Evolutionary conservation across 2,329 filamentous ascomycete genomes (phyloP).

Genomic region (Fusarium succisae): DNA sequence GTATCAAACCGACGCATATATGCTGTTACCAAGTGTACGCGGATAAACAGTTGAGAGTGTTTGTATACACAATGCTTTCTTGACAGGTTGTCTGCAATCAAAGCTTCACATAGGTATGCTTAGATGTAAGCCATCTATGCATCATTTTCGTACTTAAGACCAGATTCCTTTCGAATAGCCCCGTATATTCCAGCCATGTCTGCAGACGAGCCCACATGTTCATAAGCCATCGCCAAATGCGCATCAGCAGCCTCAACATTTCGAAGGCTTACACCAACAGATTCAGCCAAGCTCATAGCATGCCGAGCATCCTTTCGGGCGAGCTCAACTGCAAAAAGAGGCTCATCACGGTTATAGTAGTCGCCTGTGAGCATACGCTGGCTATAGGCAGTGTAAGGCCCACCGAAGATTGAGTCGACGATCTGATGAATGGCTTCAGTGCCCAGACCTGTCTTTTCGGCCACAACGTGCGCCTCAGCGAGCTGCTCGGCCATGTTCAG

Average conservation of each 20-base stretch:
- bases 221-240: conserved; percentile 75
- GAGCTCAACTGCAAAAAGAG: conserved; percentile 84
- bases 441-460: conserved; percentile 83
- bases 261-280: conserved; percentile 68
- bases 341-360: conserved; percentile 79
- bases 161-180: conserved; percentile 76
- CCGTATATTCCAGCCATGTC: conserved; percentile 89
- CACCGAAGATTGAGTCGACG: conserved; percentile 78
- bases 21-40: background rate
- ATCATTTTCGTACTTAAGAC: conserved; percentile 77
- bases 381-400: conserved; percentile 78
- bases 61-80: background rate
- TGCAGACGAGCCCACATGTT: conserved; percentile 72
- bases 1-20: background rate
- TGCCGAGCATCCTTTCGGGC: conserved; percentile 85
- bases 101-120: no score
- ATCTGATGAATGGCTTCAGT: conserved; percentile 75
- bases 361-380: conserved; percentile 78
- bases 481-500: conserved; percentile 83
- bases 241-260: conserved; percentile 73
- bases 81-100: background rate
- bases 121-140: background rate
- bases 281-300: conserved; percentile 72
- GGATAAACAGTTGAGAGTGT: background rate
- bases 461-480: conserved; percentile 79